Conservation (phyloP, 169 alveolate genomes). For the Eimeria tenella region DNA sequence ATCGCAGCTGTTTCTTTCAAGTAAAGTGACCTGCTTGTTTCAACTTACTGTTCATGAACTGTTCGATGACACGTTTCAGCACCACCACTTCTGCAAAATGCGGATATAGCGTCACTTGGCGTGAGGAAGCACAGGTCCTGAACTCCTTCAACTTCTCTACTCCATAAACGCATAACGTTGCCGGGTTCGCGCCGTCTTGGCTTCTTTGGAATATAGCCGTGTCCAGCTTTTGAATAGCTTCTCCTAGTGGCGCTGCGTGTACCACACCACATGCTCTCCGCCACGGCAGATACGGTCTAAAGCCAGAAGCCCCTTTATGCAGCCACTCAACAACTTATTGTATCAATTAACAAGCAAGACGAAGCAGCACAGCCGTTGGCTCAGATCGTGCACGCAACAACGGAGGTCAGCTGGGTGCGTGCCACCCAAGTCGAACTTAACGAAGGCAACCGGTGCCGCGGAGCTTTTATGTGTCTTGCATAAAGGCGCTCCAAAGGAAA, state of each 20-base stretch:
- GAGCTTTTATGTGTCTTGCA: neutral
- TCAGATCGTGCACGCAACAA: neutral
- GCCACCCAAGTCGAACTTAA: neutral
- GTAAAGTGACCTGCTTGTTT: neutral
- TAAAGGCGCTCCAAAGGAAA: neutral
- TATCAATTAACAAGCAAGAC: too few relatives aligned
- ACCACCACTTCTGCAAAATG: constrained; percentile 53
- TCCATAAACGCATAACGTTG: constrained; percentile 32
- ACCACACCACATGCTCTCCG: too few relatives aligned
- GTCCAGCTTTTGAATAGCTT: constrained; percentile 58
- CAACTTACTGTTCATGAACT: constrained; percentile 17
- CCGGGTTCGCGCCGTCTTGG: constrained; percentile 12
- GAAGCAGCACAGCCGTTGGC: too few relatives aligned
- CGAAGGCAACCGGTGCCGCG: neutral
- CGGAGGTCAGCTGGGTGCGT: neutral
- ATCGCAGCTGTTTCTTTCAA: too few relatives aligned
- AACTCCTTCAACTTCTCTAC: constrained; percentile 46
- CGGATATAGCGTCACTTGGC: constrained; percentile 56
- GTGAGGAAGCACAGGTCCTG: constrained; percentile 45
- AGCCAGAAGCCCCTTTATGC: too few relatives aligned
- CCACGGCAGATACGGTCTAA: too few relatives aligned
- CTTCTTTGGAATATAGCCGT: constrained; percentile 43
- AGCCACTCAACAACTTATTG: too few relatives aligned
- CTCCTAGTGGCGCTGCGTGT: constrained; percentile 45
- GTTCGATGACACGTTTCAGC: constrained; percentile 39